phyloP scores from a whole-genome alignment of 768 basidiomycete genomes.

The Psilocybe sp. region DNA sequence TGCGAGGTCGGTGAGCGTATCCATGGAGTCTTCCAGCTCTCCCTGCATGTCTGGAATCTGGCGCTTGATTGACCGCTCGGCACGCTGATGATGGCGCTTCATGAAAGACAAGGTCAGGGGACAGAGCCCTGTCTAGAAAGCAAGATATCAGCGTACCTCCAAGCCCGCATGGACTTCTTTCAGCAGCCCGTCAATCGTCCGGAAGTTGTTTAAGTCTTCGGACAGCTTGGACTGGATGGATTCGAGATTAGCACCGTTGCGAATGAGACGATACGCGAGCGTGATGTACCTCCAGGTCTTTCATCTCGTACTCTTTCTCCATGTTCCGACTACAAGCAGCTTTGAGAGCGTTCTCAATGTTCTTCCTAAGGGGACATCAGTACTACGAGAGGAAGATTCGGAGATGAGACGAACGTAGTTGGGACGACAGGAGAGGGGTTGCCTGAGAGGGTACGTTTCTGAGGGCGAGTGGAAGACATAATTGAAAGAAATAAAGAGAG shows the following conservation, averaged over 20 bases:
- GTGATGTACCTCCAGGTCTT: slow-evolving; percentile 52
- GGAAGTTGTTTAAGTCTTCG: slow-evolving; percentile 71
- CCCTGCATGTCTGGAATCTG: slow-evolving; percentile 62
- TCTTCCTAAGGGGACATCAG: slow-evolving; percentile 24
- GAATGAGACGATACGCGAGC: neutral
- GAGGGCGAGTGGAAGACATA: slow-evolving; percentile 13
- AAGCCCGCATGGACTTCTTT: slow-evolving; percentile 62
- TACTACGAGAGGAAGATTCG: neutral
- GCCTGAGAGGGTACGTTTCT: slow-evolving; percentile 9
- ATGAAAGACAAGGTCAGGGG: neutral
- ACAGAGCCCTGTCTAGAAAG: neutral
- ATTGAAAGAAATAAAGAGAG: slow-evolving; percentile 12
- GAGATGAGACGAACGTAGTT: slow-evolving; percentile 20
- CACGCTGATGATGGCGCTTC: slow-evolving; percentile 58
- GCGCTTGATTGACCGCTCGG: slow-evolving; percentile 51
- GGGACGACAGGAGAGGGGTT: slow-evolving; percentile 15
- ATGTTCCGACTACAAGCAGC: slow-evolving; percentile 44
- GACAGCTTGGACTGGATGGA: slow-evolving; percentile 54
- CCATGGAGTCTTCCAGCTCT: slow-evolving; percentile 60
- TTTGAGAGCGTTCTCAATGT: slow-evolving; percentile 45
- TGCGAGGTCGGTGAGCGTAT: slow-evolving; percentile 55
- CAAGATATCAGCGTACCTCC: slow-evolving; percentile 40
- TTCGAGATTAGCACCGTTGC: slow-evolving; percentile 1
- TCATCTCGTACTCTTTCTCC: slow-evolving; percentile 55
- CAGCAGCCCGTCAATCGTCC: slow-evolving; percentile 67